A percentile compares a stretch with the other conserved stretches of the same genome.
These are phyloP conservation scores for Tagetes erecta DNA, from an alignment of 129 eudicot genomes.

Conservation along the genomic window DNA sequence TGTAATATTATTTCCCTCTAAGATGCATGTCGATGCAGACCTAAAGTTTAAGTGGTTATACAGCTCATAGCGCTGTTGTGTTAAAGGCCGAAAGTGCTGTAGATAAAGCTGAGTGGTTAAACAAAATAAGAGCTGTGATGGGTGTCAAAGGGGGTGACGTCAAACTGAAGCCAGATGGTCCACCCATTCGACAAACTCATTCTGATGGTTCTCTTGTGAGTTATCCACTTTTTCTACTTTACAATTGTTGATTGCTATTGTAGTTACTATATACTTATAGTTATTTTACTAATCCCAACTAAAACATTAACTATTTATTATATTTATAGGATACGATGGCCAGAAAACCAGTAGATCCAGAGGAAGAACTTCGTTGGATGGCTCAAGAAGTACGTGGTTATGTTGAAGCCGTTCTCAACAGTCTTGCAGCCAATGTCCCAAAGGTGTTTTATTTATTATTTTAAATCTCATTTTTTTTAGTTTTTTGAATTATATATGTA, in stretches of 20 bases:
- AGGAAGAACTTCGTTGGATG: conserved; percentile 99
- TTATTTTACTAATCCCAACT: not conserved
- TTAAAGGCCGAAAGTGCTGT: conserved; percentile 93
- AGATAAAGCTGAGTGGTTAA: conserved; percentile 88
- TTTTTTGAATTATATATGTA: not conserved
- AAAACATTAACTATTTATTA: not conserved
- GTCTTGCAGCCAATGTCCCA: conserved; percentile 99
- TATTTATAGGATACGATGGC: conserved; percentile 78
- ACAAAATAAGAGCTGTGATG: conserved; percentile 65
- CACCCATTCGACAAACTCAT: conserved; percentile 76
- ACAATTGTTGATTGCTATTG: not conserved
- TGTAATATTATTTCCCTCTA: conserved; percentile 20
- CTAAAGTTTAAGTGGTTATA: conserved; percentile 36
- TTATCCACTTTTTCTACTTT: not conserved
- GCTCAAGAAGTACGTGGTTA: conserved; percentile 99
- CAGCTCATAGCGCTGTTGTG: conserved; percentile 96
- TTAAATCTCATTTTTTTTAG: not conserved
- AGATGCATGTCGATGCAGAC: conserved; percentile 24
- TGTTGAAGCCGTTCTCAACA: conserved; percentile 97
- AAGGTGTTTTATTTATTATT: conserved; percentile 47
- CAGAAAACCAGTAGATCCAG: conserved; percentile 97
- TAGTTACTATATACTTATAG: not conserved
- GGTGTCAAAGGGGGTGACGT: conserved; percentile 81
- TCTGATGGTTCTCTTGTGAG: conserved; percentile 98
- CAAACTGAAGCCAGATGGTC: conserved; percentile 64